phyloP scores from a whole-genome alignment of 2,329 filamentous ascomycete genomes.

The Colletotrichum caudatum region DNA sequence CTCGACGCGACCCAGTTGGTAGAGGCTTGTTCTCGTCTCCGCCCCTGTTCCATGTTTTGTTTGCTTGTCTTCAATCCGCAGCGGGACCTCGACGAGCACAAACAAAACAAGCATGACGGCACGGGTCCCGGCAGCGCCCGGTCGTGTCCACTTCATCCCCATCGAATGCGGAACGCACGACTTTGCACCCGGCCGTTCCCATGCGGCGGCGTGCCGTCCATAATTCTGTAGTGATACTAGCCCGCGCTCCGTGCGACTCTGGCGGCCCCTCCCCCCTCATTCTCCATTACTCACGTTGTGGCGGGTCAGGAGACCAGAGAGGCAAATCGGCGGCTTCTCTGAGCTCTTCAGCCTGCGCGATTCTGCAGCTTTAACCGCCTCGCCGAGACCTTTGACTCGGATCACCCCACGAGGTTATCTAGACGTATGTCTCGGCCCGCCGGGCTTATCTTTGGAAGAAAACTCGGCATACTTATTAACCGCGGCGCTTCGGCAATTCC shows the following conservation, averaged over 20 bases:
- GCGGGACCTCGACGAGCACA: not conserved
- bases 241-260: too few relatives aligned
- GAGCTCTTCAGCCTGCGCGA: not conserved
- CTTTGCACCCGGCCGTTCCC: not conserved
- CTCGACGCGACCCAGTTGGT: not conserved
- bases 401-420: constrained; percentile 9
- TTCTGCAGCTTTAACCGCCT: constrained; percentile 20
- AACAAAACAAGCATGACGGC: not conserved
- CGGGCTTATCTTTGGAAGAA: not conserved
- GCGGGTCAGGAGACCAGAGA: not conserved
- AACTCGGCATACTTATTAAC: not conserved
- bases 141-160: not conserved
- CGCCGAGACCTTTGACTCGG: not conserved
- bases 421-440: not conserved
- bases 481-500: not conserved
- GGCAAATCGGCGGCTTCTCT: not conserved
- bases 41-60: not conserved
- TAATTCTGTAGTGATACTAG: not conserved
- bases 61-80: not conserved
- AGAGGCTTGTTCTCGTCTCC: not conserved
- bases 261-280: not conserved
- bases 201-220: too few relatives aligned
- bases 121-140: not conserved
- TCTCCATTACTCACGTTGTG: not conserved
- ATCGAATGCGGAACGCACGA: not conserved